Conservation (phyloP, 2,329 filamentous ascomycete species). For the Penicillium sp. region DNA sequence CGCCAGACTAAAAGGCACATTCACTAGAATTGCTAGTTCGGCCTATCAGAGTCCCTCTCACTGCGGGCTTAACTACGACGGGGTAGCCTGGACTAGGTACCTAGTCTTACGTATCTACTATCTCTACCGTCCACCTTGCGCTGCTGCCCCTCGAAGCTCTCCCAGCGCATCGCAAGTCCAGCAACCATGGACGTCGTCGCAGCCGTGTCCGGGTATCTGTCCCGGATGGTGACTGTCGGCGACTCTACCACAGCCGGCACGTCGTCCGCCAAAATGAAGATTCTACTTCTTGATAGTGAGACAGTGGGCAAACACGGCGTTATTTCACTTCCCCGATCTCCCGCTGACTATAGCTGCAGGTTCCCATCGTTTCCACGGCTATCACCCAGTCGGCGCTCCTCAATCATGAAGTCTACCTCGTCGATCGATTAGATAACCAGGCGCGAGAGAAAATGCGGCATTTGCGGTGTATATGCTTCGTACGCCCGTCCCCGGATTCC, state of each 20-base stretch:
- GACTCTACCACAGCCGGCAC: slow-evolving; percentile 60
- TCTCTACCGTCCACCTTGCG: not conserved
- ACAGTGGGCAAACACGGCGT: slow-evolving; percentile 59
- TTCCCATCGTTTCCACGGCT: slow-evolving; percentile 88
- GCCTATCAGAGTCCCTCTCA: slow-evolving; percentile 3
- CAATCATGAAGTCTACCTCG: slow-evolving; percentile 96
- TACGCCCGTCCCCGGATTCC: slow-evolving; percentile 86
- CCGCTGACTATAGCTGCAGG: slow-evolving; percentile 43
- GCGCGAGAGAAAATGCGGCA: slow-evolving; percentile 97
- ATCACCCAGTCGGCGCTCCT: slow-evolving; percentile 93
- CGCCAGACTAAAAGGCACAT: not conserved
- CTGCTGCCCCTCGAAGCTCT: not conserved
- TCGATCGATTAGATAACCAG: slow-evolving; percentile 87
- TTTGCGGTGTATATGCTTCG: slow-evolving; percentile 85
- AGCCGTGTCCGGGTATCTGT: slow-evolving; percentile 89
- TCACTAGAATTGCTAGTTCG: not conserved
- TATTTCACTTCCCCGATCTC: slow-evolving; percentile 11
- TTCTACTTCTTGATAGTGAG: slow-evolving; percentile 86
- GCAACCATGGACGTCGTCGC: slow-evolving; percentile 84
- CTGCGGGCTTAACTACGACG: not conserved
- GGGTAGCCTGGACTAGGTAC: not conserved
- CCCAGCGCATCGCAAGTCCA: not conserved
- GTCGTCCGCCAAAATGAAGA: slow-evolving; percentile 91
- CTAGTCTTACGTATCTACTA: not conserved
- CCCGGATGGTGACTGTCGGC: slow-evolving; percentile 86